Percentiles rank a stretch among this genome's conserved stretches.
Conservation (phyloP, 768 basidiomycete species). For the Mycena belliarum region DNA sequence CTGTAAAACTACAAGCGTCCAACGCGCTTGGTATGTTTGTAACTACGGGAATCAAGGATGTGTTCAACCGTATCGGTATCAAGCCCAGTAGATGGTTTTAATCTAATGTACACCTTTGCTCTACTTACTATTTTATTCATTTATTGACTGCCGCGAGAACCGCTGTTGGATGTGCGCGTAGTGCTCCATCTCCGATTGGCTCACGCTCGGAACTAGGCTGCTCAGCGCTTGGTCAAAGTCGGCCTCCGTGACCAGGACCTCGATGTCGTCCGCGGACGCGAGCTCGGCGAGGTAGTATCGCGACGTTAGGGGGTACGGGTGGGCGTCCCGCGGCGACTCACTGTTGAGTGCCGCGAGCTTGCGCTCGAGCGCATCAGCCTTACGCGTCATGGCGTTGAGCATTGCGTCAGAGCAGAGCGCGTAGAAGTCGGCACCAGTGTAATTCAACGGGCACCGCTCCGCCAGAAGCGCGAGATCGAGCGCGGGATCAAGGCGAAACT, state of each 20-base stretch:
- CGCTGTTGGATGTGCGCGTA: slow-evolving; percentile 72
- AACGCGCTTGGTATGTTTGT: slow-evolving; percentile 50
- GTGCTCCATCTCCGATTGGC: slow-evolving; percentile 80
- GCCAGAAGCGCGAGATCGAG: slow-evolving; percentile 68
- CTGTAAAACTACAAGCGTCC: slow-evolving; percentile 42
- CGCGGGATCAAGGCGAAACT: slow-evolving; percentile 77
- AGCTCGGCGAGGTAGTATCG: slow-evolving; percentile 91
- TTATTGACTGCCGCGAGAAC: slow-evolving; percentile 49
- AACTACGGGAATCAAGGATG: slow-evolving; percentile 48
- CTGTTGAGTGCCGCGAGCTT: slow-evolving; percentile 63
- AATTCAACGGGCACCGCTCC: slow-evolving; percentile 83
- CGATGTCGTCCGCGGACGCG: slow-evolving; percentile 65
- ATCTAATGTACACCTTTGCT: slow-evolving; percentile 7
- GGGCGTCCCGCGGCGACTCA: slow-evolving; percentile 38
- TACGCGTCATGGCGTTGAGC: slow-evolving; percentile 90
- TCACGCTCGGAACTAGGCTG: slow-evolving; percentile 80
- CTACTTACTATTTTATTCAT: neutral
- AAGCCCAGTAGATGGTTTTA: slow-evolving; percentile 60
- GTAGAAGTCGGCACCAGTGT: slow-evolving; percentile 98
- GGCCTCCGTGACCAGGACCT: slow-evolving; percentile 67
- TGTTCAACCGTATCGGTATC: slow-evolving; percentile 59
- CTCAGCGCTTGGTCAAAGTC: slow-evolving; percentile 80
- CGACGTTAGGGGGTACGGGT: slow-evolving; percentile 75
- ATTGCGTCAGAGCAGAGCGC: slow-evolving; percentile 96
- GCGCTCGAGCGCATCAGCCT: slow-evolving; percentile 75